Base-by-base conservation (phyloP, 257 asterid genomes). In the Henckelia pumila region DNA sequence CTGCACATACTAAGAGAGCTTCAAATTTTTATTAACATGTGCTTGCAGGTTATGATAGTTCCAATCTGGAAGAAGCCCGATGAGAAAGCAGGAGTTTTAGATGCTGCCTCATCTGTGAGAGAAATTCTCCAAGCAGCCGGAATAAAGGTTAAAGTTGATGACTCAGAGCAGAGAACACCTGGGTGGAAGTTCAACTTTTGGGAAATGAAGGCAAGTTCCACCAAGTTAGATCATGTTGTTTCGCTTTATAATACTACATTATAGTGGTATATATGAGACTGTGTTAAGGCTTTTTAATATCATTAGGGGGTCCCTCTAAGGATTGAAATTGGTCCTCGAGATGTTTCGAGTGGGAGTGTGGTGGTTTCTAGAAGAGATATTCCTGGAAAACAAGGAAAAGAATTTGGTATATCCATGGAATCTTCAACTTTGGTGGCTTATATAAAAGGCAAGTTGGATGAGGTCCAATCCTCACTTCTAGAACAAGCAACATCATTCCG, bases 181-280 rank as follows among this genome's bases (percentile, higher is more conserved):
- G 96, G 99, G 29, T 94, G 98, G 98, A 91, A 94, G 80, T 94
- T 76, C 76, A 94, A 94, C 67, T 94, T 89, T 76, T 94, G 96
- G 95, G 99, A 94, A 77, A 94, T 94, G 98, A 94, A 91, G 96
- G 98, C 90, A 44, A 70, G 79, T 65, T 61, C 73, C 24, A 37
- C 61, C 53, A 21, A 20, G 73, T 50, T 3, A 30, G 44, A 5
- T 44, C 67, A 28, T 53, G 32, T 37, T 49, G 32, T 22, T 65
- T 59, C 63, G 11, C 64, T 21, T 29, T 56, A 17, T 40, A 17
- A 47, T 47, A 47, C 55, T 47, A 47, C 20, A 16, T 47, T 17
- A 6, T 47, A 47, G 8, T 47, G 55, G 8, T 17, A 47, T 5
- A 47, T 47, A 16, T 47, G 21, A 47, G 55, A 47, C 7, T 5